Evolutionary conservation across 139 green algal species (phyloP).

Genomic region (Chlorella sorokiniana): DNA sequence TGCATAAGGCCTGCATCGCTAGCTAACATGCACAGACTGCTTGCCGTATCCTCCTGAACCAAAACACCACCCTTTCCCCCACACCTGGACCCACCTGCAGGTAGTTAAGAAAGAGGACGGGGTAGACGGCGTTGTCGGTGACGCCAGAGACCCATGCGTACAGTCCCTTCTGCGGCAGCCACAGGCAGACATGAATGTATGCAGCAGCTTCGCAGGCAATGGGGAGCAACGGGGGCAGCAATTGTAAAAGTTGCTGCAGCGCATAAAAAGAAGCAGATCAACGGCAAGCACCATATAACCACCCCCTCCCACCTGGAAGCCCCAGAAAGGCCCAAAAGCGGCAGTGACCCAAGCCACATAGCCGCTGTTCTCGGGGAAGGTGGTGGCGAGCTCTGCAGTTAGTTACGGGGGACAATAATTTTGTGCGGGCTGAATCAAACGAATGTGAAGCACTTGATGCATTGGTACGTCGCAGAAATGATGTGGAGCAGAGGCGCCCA

Average conservation of each 20-base stretch:
- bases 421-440: no score
- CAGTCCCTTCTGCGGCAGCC: slow-evolving; percentile 74
- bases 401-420: no score
- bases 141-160: slow-evolving; percentile 93
- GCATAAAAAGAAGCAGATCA: neutral
- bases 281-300: neutral
- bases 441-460: no score
- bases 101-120: slow-evolving; percentile 94
- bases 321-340: slow-evolving; percentile 96
- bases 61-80: neutral
- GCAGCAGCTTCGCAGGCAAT: no score
- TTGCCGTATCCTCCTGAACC: neutral
- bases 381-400: slow-evolving; percentile 77
- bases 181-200: no score
- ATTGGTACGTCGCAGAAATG: no score
- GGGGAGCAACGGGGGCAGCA: no score
- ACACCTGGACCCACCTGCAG: slow-evolving; percentile 51
- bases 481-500: no score
- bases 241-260: no score
- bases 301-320: slow-evolving; percentile 75
- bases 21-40: no score
- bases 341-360: slow-evolving; percentile 95
- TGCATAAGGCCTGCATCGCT: no score
- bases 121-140: slow-evolving; percentile 96
- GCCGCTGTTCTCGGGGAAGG: slow-evolving; percentile 95